Percentiles rank a stretch among this genome's conserved stretches.
These are phyloP conservation scores for Phialocephala subalpina DNA, from an alignment of 2,329 filamentous ascomycete genomes.

Conservation along the genomic window DNA sequence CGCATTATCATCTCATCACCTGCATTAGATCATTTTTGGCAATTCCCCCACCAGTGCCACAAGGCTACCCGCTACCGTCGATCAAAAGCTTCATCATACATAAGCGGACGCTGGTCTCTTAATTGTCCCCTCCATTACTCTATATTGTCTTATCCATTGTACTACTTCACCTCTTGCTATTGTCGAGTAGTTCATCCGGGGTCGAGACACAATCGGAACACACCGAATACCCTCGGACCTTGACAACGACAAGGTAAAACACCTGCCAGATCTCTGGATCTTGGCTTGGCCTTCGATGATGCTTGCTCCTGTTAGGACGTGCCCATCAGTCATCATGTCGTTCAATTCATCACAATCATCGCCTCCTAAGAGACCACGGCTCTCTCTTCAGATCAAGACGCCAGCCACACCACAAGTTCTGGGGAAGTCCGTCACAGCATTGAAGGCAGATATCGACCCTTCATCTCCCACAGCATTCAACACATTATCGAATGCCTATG, in stretches of 20 bases:
- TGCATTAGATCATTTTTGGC: constrained; percentile 36
- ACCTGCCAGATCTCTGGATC: constrained; percentile 26
- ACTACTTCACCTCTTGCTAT: constrained; percentile 8
- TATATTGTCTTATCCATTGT: constrained; percentile 20
- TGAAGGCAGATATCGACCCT: constrained; percentile 57
- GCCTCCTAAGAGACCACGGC: constrained; percentile 53
- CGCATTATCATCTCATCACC: constrained; percentile 38
- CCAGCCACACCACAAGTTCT: constrained; percentile 49
- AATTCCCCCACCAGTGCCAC: constrained; percentile 26
- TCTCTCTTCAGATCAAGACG: constrained; percentile 64
- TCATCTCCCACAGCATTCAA: constrained; percentile 70
- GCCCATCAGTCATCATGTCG: constrained; percentile 40
- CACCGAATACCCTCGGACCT: constrained; percentile 19
- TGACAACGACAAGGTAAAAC: constrained; percentile 12
- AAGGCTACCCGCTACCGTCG: constrained; percentile 22
- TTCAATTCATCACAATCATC: constrained; percentile 34
- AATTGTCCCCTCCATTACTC: constrained; percentile 16
- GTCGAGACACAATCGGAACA: constrained; percentile 16
- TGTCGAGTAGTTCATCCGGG: constrained; percentile 12
- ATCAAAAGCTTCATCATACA: constrained; percentile 37
- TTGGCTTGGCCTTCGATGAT: constrained; percentile 37
- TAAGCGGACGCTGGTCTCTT: constrained; percentile 25
- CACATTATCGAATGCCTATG: constrained; percentile 71
- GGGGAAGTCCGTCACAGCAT: constrained; percentile 51
- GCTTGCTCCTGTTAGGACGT: constrained; percentile 37